Conservation (phyloP, 75 land plant genomes). For the Cunninghamia lanceolata region DNA sequence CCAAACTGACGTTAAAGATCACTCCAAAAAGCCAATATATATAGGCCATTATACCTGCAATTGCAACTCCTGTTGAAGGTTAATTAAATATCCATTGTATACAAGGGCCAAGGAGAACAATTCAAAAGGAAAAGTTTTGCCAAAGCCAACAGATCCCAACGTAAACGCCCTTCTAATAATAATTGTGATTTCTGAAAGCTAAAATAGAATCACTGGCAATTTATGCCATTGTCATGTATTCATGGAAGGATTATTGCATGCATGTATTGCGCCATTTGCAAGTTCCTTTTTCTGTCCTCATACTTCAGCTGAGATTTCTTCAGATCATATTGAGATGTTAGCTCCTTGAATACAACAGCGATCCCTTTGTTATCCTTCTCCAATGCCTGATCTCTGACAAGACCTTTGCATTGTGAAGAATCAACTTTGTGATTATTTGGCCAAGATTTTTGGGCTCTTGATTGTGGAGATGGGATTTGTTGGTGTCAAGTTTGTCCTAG, state of each 20-base stretch:
- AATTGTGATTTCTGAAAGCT: neutral
- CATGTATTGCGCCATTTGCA: neutral
- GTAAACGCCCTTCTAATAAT: neutral
- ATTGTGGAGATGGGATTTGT: neutral
- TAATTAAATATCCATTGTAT: neutral
- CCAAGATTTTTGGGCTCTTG: neutral
- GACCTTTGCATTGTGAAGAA: neutral
- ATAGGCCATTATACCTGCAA: neutral
- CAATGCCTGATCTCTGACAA: neutral
- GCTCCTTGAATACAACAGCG: neutral
- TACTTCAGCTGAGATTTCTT: neutral
- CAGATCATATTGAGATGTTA: neutral
- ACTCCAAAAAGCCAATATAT: neutral
- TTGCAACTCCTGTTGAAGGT: neutral
- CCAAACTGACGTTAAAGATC: neutral
- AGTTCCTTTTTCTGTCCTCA: neutral
- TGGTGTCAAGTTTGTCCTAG: neutral
- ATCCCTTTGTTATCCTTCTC: neutral
- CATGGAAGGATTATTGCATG: too few species aligned
- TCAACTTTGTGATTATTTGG: neutral
- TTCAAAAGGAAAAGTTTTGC: neutral
- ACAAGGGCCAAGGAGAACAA: neutral
- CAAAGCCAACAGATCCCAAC: neutral
- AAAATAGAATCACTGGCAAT: neutral
- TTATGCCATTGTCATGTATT: neutral